phyloP scores from a whole-genome alignment of 208 protist genomes.

The Blastocrithidia nonstop region DNA sequence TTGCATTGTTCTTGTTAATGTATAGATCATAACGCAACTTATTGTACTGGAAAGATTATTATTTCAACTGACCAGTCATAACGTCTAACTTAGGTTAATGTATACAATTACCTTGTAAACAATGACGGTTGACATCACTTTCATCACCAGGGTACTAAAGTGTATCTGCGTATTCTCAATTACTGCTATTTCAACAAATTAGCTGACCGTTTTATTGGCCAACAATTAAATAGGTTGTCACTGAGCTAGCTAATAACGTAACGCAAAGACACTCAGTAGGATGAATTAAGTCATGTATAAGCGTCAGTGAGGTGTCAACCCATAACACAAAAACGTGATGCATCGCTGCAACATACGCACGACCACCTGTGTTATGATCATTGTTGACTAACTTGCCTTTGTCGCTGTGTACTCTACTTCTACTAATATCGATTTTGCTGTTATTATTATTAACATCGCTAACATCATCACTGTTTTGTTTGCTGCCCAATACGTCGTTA shows the following conservation, averaged over 20 bases:
- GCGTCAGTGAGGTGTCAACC: background rate
- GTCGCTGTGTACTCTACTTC: no score
- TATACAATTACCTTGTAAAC: background rate
- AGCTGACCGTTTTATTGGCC: constrained; percentile 30
- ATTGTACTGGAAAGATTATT: no score
- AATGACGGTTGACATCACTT: constrained; percentile 13
- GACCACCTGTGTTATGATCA: background rate
- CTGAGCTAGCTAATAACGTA: background rate
- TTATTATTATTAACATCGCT: no score
- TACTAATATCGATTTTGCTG: no score
- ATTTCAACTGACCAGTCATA: background rate
- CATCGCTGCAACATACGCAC: background rate
- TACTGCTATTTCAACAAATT: constrained; percentile 10
- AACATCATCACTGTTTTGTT: no score
- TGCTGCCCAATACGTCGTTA: no score
- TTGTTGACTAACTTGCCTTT: no score
- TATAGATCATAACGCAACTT: no score
- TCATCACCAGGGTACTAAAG: constrained; percentile 20
- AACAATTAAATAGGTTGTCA: constrained; percentile 6
- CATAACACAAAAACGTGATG: background rate
- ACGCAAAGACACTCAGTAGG: background rate
- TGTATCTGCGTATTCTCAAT: constrained; percentile 16
- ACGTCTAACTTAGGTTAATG: constrained; percentile 5
- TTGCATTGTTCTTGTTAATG: no score
- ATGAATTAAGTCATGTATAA: background rate